phyloP scores from a whole-genome alignment of 2,329 filamentous ascomycete species.

The Xylaria hypoxylon region DNA sequence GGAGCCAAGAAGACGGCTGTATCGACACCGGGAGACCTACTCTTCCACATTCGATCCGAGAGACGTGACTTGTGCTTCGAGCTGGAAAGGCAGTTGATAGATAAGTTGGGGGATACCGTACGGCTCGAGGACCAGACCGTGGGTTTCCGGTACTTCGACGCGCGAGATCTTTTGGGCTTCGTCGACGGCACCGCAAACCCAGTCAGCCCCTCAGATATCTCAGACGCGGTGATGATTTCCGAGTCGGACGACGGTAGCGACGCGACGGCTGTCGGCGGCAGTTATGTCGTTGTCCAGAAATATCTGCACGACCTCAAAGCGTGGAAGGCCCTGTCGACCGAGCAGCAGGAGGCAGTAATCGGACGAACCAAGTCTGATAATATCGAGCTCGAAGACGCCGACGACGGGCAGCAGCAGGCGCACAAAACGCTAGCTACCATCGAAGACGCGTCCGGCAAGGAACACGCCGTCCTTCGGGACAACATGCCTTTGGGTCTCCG shows the following conservation, averaged over 20 bases:
- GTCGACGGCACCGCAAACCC: conserved; percentile 72
- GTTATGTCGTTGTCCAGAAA: conserved; percentile 70
- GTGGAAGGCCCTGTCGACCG: conserved; percentile 60
- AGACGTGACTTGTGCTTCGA: conserved; percentile 69
- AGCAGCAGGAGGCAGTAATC: conserved; percentile 67
- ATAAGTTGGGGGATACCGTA: conserved; percentile 60
- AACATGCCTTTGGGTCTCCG: conserved; percentile 72
- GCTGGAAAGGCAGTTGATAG: conserved; percentile 67
- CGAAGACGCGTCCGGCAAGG: conserved; percentile 61
- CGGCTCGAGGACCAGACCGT: conserved; percentile 63
- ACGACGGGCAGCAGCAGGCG: conserved; percentile 58
- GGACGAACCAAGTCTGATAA: conserved; percentile 70
- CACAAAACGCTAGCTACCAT: conserved; percentile 68
- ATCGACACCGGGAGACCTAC: conserved; percentile 66
- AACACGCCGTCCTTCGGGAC: conserved; percentile 66
- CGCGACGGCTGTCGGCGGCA: conserved; percentile 58
- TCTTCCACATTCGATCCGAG: conserved; percentile 70
- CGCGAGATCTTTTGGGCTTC: conserved; percentile 68
- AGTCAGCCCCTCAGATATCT: conserved; percentile 57
- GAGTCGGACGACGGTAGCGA: conserved; percentile 53
- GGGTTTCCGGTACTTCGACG: conserved; percentile 71
- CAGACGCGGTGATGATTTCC: conserved; percentile 57
- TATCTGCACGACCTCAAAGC: conserved; percentile 64
- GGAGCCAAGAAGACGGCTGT: conserved; percentile 63
- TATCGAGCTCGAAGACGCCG: conserved; percentile 65